A percentile compares a stretch with the other conserved stretches of the same genome.
Evolutionary conservation across 768 basidiomycete genomes (phyloP).

Genomic region (Leccinum pellstonianum): DNA sequence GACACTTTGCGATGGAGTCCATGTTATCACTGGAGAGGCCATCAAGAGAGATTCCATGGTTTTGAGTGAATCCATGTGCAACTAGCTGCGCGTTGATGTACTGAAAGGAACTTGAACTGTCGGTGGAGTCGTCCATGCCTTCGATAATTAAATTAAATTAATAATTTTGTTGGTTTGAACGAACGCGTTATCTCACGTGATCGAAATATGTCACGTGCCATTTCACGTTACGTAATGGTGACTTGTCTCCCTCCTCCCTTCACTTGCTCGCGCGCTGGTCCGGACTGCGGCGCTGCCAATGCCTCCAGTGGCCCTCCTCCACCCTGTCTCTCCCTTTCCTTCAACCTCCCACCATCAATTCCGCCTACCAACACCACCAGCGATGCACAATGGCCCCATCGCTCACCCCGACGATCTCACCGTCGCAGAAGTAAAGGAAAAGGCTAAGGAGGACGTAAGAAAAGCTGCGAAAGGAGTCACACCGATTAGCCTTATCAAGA

Average conservation of each 20-base stretch:
- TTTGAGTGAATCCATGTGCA: conserved; percentile 71
- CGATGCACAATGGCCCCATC: conserved; percentile 41
- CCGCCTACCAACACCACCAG: conserved; percentile 12
- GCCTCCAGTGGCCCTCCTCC: conserved; percentile 35
- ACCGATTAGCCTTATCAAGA: conserved; percentile 56
- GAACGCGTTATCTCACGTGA: conserved; percentile 34
- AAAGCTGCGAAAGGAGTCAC: conserved; percentile 59
- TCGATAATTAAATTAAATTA: neutral
- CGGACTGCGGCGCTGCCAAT: neutral
- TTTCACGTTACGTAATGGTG: conserved; percentile 27
- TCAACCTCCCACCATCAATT: neutral
- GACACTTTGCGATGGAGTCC: conserved; percentile 64
- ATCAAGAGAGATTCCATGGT: conserved; percentile 67
- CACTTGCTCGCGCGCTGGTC: neutral
- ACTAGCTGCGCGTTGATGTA: conserved; percentile 81
- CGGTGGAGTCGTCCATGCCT: neutral
- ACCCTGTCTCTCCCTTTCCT: conserved; percentile 34
- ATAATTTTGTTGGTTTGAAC: neutral
- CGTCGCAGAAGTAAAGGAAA: conserved; percentile 48
- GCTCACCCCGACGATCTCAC: conserved; percentile 30
- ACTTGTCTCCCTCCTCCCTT: conserved; percentile 12
- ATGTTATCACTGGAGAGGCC: conserved; percentile 55
- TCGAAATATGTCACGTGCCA: conserved; percentile 7
- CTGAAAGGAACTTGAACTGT: conserved; percentile 41
- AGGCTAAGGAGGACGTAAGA: conserved; percentile 46